These are phyloP conservation scores for Epichloe elymi DNA, from an alignment of 2,329 filamentous ascomycete genomes.

Conservation along the genomic window DNA sequence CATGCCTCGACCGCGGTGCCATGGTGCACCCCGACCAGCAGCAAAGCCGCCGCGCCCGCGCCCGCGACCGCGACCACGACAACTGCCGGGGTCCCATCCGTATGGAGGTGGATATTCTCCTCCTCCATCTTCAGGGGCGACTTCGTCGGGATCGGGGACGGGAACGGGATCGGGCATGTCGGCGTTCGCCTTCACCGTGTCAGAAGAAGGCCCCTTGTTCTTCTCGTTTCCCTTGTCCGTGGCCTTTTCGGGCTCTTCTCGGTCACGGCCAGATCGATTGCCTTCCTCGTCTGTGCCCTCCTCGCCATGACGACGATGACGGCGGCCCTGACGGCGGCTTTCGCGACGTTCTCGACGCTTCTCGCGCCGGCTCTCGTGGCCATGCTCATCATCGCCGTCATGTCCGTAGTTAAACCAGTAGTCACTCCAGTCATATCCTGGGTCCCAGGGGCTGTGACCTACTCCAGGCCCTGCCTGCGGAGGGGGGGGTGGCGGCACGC, in stretches of 20 bases:
- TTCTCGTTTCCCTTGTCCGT: constrained; percentile 19
- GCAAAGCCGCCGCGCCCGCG: constrained; percentile 9
- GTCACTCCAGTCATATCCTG: constrained; percentile 12
- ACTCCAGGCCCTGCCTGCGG: too few relatives aligned
- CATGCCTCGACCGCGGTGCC: constrained; percentile 14
- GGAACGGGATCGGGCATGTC: constrained; percentile 5
- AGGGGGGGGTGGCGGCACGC: not conserved
- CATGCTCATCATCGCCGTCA: constrained; percentile 12
- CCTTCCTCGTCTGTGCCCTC: constrained; percentile 5
- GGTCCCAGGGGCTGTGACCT: constrained; percentile 1
- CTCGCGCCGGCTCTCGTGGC: constrained; percentile 11
- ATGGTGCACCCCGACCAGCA: constrained; percentile 10
- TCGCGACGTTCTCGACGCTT: not conserved
- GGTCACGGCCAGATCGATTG: not conserved
- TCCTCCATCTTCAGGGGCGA: constrained; percentile 18
- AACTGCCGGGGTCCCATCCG: constrained; percentile 9
- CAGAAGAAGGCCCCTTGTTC: constrained; percentile 22
- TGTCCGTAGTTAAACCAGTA: constrained; percentile 9
- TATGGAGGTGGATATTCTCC: constrained; percentile 10
- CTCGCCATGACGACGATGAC: constrained; percentile 10
- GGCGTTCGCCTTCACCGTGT: constrained; percentile 15
- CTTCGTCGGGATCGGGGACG: constrained; percentile 19
- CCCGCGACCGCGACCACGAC: constrained; percentile 9
- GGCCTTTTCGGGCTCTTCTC: constrained; percentile 11
- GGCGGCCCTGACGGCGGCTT: constrained; percentile 2